Percentiles rank a stretch among this genome's conserved stretches.
phyloP scores from a whole-genome alignment of 345 rosid species.

The Eucalyptus guilfoylei region DNA sequence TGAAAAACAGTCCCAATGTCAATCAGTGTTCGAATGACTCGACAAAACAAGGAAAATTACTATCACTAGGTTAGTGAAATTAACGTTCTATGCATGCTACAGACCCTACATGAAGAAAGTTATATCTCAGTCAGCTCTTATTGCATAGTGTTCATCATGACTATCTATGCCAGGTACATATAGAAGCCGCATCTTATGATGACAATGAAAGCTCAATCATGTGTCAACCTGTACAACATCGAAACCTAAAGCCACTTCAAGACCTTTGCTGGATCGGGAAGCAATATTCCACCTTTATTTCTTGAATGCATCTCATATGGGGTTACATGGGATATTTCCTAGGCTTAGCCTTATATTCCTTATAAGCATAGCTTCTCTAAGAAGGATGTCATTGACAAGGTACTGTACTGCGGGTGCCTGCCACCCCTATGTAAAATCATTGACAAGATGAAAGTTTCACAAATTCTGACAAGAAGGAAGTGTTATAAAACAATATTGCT shows the following conservation, averaged over 20 bases:
- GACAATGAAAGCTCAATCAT: not conserved
- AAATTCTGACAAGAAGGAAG: not conserved
- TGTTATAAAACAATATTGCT: not conserved
- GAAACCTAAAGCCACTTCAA: not conserved
- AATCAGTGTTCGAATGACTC: not conserved
- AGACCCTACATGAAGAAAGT: not conserved
- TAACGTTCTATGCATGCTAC: not conserved
- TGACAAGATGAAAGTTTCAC: not conserved
- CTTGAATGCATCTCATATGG: not conserved
- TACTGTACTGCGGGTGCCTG: not conserved
- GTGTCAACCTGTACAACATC: not conserved
- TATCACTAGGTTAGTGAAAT: not conserved
- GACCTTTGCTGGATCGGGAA: not conserved
- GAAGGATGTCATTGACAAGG: not conserved
- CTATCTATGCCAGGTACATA: not conserved
- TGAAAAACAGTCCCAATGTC: slow-evolving; percentile 10
- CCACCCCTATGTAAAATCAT: not conserved
- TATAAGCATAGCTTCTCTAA: not conserved
- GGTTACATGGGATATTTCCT: not conserved
- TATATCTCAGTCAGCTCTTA: not conserved
- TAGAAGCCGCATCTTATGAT: not conserved
- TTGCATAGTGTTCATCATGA: not conserved
- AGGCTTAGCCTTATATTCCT: not conserved
- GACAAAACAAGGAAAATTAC: not conserved
- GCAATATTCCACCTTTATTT: not conserved